Conservation (phyloP, 2,329 filamentous ascomycete species). For the Paraphoma chrysanthemicola region DNA sequence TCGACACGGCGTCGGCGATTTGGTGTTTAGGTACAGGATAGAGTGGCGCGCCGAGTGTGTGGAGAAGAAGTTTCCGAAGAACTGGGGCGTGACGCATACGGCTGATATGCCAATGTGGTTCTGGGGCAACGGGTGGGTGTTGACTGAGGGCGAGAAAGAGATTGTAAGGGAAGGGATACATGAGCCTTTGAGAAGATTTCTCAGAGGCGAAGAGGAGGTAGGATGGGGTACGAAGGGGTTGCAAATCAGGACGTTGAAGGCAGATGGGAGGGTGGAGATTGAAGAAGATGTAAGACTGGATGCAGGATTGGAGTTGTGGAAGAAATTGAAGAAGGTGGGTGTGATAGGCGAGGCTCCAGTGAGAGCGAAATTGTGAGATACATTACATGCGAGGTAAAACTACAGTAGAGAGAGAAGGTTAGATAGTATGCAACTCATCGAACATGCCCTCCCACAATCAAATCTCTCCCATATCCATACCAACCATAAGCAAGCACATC, state of each 20-base stretch:
- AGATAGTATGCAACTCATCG: too few relatives aligned
- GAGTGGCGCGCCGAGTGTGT: conserved; percentile 60
- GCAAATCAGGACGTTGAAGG: conserved; percentile 54
- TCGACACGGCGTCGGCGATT: conserved; percentile 50
- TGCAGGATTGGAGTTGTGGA: conserved; percentile 58
- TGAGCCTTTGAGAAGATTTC: conserved; percentile 48
- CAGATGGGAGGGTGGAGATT: conserved; percentile 55
- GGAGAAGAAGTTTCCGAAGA: conserved; percentile 49
- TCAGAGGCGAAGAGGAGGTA: conserved; percentile 49
- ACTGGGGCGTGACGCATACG: conserved; percentile 63
- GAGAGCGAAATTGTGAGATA: not conserved
- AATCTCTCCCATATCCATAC: too few relatives aligned
- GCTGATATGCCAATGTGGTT: conserved; percentile 64
- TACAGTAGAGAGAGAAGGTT: too few relatives aligned
- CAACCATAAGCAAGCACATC: too few relatives aligned
- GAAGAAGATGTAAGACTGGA: conserved; percentile 57
- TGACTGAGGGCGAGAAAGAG: conserved; percentile 55
- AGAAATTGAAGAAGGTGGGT: conserved; percentile 40
- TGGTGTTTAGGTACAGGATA: conserved; percentile 61
- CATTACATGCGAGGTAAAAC: not conserved
- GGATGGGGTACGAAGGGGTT: conserved; percentile 48
- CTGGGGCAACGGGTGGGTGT: conserved; percentile 56
- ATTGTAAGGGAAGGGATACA: conserved; percentile 49
- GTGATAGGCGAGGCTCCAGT: conserved; percentile 9
- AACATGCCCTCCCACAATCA: too few relatives aligned